Base-by-base conservation (phyloP, 1,139 yeast species). In the Saccharomyces hybrid region DNA sequence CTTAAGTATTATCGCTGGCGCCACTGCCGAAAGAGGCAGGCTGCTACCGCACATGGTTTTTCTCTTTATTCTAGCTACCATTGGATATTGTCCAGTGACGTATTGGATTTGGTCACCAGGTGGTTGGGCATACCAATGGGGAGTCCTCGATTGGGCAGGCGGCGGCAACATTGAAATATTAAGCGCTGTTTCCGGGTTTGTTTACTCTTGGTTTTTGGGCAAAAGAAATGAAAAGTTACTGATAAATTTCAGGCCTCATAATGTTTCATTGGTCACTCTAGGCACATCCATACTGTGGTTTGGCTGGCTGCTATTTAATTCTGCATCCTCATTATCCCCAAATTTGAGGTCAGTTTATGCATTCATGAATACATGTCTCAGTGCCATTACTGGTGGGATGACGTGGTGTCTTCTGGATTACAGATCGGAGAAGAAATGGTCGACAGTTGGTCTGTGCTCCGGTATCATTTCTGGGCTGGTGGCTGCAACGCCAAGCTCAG, bases 131-230 rank as follows among this genome's bases (percentile, higher is more conserved):
- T 81, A 77, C 71, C 78, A 80, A 63, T 91, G 96, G 80, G 97
- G 96, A 20, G 98, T 86, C 1, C 76, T 91, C 56, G 99, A 93
- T 70, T 93, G 89, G 71, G 98, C 99, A 32, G 99, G 99, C 44
- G 97, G 97, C 53, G 98, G 98, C 0, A 96, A 97, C 1, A 97
- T 93, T 47, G 98, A 93, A 71, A 88, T 93, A 55, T 80, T 89
- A 41, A 84, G 95, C 31, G 98, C 98, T 62, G 86, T 89, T 26
- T 87, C 90, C 47, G 97, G 96, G 1, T 84, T 91, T 65, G 96
- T 88, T 8, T 86, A 86, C 64, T 84, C 95, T 14, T 82, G 84
- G 57, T 89, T 88, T 56, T 76, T 90, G 54, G 97, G 97, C 8
- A 81, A 88, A 65, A 78, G 97, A 68, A 85, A 85, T 64, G 93